phyloP scores from a whole-genome alignment of 768 basidiomycete species.

The Hirschioporus abietinus region DNA sequence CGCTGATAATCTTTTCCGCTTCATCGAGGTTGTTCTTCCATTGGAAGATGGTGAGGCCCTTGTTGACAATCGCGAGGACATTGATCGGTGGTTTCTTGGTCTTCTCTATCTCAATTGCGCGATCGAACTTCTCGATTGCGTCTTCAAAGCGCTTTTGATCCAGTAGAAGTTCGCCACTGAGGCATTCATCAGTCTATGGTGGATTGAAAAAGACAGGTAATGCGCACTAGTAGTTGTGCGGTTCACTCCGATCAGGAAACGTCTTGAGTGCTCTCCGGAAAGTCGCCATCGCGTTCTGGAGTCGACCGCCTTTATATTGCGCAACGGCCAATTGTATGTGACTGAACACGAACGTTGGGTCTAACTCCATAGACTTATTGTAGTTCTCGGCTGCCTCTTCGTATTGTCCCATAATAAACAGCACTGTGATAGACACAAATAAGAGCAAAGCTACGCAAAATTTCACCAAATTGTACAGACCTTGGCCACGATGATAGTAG shows the following conservation, averaged over 20 bases:
- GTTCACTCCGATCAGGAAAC: conserved; percentile 86
- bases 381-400: conserved; percentile 85
- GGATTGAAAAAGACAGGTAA: neutral
- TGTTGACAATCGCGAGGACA: conserved; percentile 93
- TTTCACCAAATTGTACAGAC: conserved; percentile 31
- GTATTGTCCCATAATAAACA: conserved; percentile 94
- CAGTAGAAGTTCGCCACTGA: conserved; percentile 87
- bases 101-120: conserved; percentile 84
- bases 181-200: conserved; percentile 5
- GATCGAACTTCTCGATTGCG: conserved; percentile 88
- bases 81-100: conserved; percentile 57
- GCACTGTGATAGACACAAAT: conserved; percentile 42
- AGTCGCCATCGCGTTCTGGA: conserved; percentile 80
- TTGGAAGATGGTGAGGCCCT: conserved; percentile 94
- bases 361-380: conserved; percentile 81
- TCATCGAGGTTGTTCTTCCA: conserved; percentile 85
- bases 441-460: neutral
- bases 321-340: conserved; percentile 98
- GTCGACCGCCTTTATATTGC: conserved; percentile 83
- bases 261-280: conserved; percentile 81
- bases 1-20: conserved; percentile 80
- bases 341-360: conserved; percentile 87
- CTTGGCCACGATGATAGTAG: conserved; percentile 98
- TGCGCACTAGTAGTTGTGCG: conserved; percentile 90
- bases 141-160: conserved; percentile 89